Evolutionary conservation across 2,329 filamentous ascomycete species (phyloP), one percentile per base, ranked within the genome.

Genomic region (Phialophora tarda): DNA sequence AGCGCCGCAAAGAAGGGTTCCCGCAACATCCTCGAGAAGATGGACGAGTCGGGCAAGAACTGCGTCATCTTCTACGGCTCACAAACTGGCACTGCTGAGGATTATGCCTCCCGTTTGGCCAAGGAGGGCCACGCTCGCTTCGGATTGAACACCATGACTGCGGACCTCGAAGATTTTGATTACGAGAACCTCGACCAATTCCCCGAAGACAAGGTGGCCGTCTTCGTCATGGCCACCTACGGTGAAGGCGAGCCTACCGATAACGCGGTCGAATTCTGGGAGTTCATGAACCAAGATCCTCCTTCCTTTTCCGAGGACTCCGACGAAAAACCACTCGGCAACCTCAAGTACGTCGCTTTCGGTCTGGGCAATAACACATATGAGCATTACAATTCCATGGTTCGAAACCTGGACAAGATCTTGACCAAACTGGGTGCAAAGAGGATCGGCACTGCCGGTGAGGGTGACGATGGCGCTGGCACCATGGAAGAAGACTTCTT

Each of bases 401-500:
- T 99, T 67, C 92, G 94, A 78, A 91, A 94, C 70, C 89, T 98
- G 65, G 88, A 95, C 81, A 88, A 90, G 78, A 89, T 88, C 69
- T 83, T 99, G 66, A 84, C 88, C 75, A 94, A 91, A 75, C 84
- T 96, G 23, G 95, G 95, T 68, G 95, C 91, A 12, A 85, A 88
- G 75, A 87, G 92, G 72, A 92, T 99, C 72, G 93, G 95, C 54
- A 84, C 89, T 65, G 92, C 93, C 63, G 95, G 96, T 73, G 94
- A 98, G 82, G 95, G 95, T 75, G 95, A 99, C 75, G 95, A 99
- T 77, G 95, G 96, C 71, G 93, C 95, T 71, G 95, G 96, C 68
- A 99, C 95, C 64, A 99, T 99, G 96, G 95, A 99, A 82, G 96
- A 99, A 82, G 96, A 99, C 76, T 99, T 98, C 79, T 82, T 99